Conservation (phyloP, 495 filamentous ascomycete species). For the Penicillium lagena region DNA sequence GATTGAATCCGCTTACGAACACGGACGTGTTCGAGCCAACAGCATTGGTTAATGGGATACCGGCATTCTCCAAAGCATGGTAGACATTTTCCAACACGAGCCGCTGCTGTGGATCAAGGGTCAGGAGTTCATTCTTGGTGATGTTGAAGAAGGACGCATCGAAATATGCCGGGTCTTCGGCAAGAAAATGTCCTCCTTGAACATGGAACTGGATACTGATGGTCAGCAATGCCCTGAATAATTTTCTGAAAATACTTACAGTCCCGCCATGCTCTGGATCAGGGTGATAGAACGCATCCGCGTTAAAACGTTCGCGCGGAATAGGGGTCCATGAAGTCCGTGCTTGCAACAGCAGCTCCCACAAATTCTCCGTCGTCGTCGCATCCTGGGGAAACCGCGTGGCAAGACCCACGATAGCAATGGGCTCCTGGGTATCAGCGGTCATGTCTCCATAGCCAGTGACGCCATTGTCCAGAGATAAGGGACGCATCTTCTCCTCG, state of each 20-base stretch:
- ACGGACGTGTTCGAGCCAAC: constrained; percentile 28
- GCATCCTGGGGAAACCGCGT: constrained; percentile 48
- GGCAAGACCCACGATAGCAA: constrained; percentile 53
- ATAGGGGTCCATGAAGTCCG: constrained; percentile 42
- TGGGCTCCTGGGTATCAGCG: constrained; percentile 27
- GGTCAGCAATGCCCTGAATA: background rate
- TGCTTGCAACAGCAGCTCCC: constrained; percentile 36
- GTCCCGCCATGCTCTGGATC: constrained; percentile 23
- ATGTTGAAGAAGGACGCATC: constrained; percentile 53
- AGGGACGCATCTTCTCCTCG: constrained; percentile 4
- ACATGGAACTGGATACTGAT: constrained; percentile 10
- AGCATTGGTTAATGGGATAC: constrained; percentile 13
- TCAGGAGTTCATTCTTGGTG: constrained; percentile 41
- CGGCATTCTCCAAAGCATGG: constrained; percentile 35
- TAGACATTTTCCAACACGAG: constrained; percentile 53
- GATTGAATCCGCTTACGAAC: constrained; percentile 23
- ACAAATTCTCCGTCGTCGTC: constrained; percentile 35
- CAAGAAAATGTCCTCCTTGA: constrained; percentile 17
- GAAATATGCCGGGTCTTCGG: constrained; percentile 34
- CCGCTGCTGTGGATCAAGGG: constrained; percentile 41
- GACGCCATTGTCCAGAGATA: background rate
- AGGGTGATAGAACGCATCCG: constrained; percentile 38
- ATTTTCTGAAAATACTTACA: constrained; percentile 4
- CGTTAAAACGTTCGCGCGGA: constrained; percentile 50
- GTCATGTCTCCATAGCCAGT: background rate